Percentiles rank a stretch among this genome's conserved stretches.
Evolutionary conservation across 2,329 filamentous ascomycete species (phyloP).

Genomic region (Pseudogymnoascus sp.): DNA sequence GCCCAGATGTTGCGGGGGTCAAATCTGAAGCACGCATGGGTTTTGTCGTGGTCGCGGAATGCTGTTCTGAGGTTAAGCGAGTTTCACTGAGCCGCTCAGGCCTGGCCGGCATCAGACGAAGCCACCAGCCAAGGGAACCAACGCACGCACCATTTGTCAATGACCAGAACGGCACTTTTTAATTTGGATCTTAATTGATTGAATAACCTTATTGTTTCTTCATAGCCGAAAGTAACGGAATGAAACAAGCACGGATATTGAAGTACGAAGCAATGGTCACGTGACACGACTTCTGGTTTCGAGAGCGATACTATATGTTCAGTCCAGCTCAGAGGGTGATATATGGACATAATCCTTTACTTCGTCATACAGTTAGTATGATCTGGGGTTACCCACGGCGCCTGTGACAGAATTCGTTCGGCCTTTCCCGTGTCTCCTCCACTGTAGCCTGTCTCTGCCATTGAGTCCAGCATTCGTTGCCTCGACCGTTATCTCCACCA

Average conservation of each 20-base stretch:
- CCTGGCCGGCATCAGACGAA: conserved; percentile 4
- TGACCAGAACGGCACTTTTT: neutral
- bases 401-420: neutral
- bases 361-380: neutral
- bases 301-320: neutral
- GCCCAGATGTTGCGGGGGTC: neutral
- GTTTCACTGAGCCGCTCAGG: conserved; percentile 2
- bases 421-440: neutral
- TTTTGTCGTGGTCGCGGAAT: conserved; percentile 12
- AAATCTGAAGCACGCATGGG: conserved; percentile 11
- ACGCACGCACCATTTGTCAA: neutral
- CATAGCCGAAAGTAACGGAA: conserved; percentile 2
- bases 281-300: neutral
- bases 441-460: neutral
- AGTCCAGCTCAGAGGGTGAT: neutral
- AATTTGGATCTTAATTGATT: conserved; percentile 7
- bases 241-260: neutral
- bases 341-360: neutral
- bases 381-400: neutral
- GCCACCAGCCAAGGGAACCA: neutral
- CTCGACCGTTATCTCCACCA: neutral
- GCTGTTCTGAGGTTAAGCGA: conserved; percentile 8
- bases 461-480: neutral
- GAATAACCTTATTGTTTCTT: conserved; percentile 4
- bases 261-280: neutral